Evolutionary conservation across 106 monocot species (phyloP).

Genomic region (Alisma plantagoaquatica): DNA sequence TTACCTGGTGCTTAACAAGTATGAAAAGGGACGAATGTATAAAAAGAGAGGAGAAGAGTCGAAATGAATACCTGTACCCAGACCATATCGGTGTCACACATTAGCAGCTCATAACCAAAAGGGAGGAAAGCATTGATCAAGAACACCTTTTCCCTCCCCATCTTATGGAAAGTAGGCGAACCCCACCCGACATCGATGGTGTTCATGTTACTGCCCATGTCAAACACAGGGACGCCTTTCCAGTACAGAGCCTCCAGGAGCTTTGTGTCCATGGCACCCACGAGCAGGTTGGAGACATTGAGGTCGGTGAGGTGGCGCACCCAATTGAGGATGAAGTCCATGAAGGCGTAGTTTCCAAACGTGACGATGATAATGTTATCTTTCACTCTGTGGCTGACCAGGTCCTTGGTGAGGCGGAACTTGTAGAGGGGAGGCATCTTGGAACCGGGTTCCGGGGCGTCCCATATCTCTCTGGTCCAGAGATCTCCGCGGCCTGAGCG

Average conservation of each 20-base stretch:
- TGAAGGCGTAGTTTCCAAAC: conserved; percentile 90
- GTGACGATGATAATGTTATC: conserved; percentile 83
- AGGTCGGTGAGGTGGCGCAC: conserved; percentile 88
- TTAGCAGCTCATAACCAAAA: conserved; percentile 74
- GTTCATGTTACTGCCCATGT: conserved; percentile 85
- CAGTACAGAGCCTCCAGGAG: conserved; percentile 78
- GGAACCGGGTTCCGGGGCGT: conserved; percentile 27
- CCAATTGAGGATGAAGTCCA: conserved; percentile 93
- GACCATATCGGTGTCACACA: conserved; percentile 97
- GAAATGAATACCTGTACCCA: conserved; percentile 87
- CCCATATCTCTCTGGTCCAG: conserved; percentile 62
- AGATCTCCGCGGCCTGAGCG: not conserved
- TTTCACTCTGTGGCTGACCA: conserved; percentile 41
- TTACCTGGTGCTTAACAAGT: no score
- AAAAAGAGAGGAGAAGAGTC: no score
- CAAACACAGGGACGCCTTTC: conserved; percentile 95
- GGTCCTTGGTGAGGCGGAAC: conserved; percentile 64
- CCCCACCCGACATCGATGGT: conserved; percentile 90
- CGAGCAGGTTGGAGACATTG: conserved; percentile 69
- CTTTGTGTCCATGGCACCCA: conserved; percentile 90
- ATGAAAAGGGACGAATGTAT: no score
- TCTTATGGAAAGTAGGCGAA: conserved; percentile 84
- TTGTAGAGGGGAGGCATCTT: conserved; percentile 44
- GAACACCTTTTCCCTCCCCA: conserved; percentile 87
- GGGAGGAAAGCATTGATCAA: conserved; percentile 78